A percentile compares a stretch with the other conserved stretches of the same genome.
These are phyloP conservation scores for Penicillium sp. DNA, from an alignment of 2,329 filamentous ascomycete genomes.

Conservation along the genomic window DNA sequence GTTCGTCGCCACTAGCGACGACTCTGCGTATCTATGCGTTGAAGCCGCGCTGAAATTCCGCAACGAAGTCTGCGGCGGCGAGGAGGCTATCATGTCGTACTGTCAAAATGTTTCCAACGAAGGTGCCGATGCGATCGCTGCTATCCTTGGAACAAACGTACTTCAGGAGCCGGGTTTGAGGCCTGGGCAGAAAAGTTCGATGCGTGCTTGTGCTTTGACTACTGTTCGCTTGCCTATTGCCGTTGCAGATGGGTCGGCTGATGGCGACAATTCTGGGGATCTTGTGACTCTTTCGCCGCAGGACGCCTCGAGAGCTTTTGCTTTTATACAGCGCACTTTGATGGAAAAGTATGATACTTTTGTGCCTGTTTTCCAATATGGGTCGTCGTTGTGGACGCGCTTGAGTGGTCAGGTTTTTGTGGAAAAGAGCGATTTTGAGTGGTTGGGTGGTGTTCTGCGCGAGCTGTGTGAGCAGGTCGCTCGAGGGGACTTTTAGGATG, in stretches of 20 bases:
- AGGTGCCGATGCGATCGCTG: conserved; percentile 65
- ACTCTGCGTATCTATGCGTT: conserved; percentile 71
- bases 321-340: conserved; percentile 64
- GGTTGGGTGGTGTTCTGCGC: conserved; percentile 64
- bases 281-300: conserved; percentile 42
- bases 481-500: conserved; percentile 42
- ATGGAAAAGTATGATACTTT: conserved; percentile 71
- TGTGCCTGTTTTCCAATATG: conserved; percentile 66
- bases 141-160: conserved; percentile 69
- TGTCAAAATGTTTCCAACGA: conserved; percentile 64
- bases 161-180: conserved; percentile 58
- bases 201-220: conserved; percentile 70
- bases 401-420: conserved; percentile 84
- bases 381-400: conserved; percentile 68
- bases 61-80: conserved; percentile 70
- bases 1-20: conserved; percentile 77
- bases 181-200: conserved; percentile 29
- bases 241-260: conserved; percentile 21
- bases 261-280: not conserved
- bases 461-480: conserved; percentile 58
- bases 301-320: conserved; percentile 47
- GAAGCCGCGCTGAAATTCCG: conserved; percentile 75
- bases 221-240: conserved; percentile 75
- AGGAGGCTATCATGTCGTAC: conserved; percentile 70
- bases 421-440: conserved; percentile 78